phyloP scores from a whole-genome alignment of 345 rosid species.

The Laguncularia racemosa region DNA sequence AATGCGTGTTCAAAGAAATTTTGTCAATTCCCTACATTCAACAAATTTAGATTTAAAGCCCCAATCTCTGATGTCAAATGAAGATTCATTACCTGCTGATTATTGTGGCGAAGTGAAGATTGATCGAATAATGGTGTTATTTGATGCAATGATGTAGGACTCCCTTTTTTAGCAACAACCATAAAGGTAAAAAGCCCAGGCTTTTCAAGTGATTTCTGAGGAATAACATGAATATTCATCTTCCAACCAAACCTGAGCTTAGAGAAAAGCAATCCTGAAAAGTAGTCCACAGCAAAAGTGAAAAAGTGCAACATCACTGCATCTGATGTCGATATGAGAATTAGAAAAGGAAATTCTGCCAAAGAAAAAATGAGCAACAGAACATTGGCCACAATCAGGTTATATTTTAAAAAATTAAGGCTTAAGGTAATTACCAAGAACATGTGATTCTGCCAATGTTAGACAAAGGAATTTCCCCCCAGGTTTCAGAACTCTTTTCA shows the following conservation, averaged over 20 bases:
- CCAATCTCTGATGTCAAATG: too few species aligned
- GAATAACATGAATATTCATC: slow-evolving; percentile 43
- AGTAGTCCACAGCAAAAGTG: slow-evolving; percentile 3
- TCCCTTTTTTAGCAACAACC: slow-evolving; percentile 70
- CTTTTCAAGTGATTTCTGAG: slow-evolving; percentile 42
- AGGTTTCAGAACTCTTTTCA: slow-evolving; percentile 56
- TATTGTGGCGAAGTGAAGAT: slow-evolving; percentile 31
- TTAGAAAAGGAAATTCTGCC: not conserved
- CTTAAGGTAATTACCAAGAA: slow-evolving; percentile 48
- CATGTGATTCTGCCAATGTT: slow-evolving; percentile 85
- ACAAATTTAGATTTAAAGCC: too few species aligned
- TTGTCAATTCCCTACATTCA: too few species aligned
- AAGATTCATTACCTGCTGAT: slow-evolving; percentile 47
- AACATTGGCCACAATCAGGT: not conserved
- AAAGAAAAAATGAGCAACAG: not conserved
- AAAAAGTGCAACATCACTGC: not conserved
- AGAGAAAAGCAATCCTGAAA: slow-evolving; percentile 73
- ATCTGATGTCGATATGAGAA: not conserved
- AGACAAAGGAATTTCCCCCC: slow-evolving; percentile 83
- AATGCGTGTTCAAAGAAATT: too few species aligned
- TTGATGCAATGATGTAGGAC: slow-evolving; percentile 31
- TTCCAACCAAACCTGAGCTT: slow-evolving; percentile 90
- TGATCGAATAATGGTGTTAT: slow-evolving; percentile 36
- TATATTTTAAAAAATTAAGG: not conserved
- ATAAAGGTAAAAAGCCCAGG: slow-evolving; percentile 60